Evolutionary conservation across 1,139 yeast species (phyloP).

Genomic region (Chernovozyma aurita): DNA sequence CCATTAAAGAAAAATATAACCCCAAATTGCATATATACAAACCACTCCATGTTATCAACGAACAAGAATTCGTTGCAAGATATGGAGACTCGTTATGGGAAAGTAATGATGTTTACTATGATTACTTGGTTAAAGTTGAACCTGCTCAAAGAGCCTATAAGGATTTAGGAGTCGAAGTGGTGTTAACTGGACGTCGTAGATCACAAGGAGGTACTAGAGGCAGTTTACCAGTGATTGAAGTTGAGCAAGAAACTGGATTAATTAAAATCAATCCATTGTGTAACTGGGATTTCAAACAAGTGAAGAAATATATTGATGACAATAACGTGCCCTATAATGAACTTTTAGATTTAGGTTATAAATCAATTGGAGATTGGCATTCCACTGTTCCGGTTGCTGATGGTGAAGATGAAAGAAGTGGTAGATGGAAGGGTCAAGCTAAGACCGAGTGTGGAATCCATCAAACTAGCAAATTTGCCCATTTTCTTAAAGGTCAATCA

Average conservation of each 20-base stretch:
- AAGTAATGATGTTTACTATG: conserved; percentile 73
- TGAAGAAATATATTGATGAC: conserved; percentile 61
- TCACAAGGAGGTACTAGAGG: conserved; percentile 88
- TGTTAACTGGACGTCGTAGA: conserved; percentile 86
- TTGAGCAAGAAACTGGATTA: conserved; percentile 63
- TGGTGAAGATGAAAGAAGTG: conserved; percentile 93
- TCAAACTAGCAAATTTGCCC: conserved; percentile 66
- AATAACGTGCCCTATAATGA: conserved; percentile 82
- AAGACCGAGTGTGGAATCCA: conserved; percentile 98
- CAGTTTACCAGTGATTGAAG: conserved; percentile 69
- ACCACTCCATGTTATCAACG: conserved; percentile 56
- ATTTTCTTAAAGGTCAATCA: conserved; percentile 34
- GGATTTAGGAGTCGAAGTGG: conserved; percentile 70
- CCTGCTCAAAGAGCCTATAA: conserved; percentile 85
- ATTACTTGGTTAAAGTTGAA: conserved; percentile 85
- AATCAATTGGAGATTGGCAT: conserved; percentile 94
- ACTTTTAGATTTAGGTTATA: conserved; percentile 79
- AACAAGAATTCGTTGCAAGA: conserved; percentile 57
- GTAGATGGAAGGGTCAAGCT: conserved; percentile 91
- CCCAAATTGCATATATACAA: conserved; percentile 57
- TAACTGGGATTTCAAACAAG: conserved; percentile 75
- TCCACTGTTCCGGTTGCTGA: conserved; percentile 86
- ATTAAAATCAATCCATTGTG: conserved; percentile 88
- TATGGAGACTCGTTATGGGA: conserved; percentile 86
- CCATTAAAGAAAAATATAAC: conserved; percentile 50